phyloP scores from a whole-genome alignment of 164 flowering plant species.

The Liriodendron chinense region DNA sequence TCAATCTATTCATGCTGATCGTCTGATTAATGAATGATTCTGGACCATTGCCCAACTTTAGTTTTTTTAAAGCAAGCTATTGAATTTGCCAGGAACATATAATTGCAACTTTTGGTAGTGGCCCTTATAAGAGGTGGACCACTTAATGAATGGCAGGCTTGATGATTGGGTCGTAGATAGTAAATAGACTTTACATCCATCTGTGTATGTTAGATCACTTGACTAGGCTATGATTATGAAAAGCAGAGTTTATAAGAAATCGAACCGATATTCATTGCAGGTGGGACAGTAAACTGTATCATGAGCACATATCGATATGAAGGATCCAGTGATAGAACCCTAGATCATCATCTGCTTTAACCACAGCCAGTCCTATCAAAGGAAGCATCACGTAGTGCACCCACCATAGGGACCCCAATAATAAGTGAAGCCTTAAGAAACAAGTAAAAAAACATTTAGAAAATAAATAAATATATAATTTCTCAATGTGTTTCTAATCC shows the following conservation, averaged over 20 bases:
- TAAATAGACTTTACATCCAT: not conserved
- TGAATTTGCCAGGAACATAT: no score
- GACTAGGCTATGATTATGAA: no score
- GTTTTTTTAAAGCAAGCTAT: no score
- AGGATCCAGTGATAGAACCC: constrained; percentile 75
- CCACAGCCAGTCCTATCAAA: constrained; percentile 51
- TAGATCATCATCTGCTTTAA: constrained; percentile 43
- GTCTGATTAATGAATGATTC: not conserved
- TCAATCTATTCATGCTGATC: not conserved
- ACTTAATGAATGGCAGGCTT: no score
- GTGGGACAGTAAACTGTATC: constrained; percentile 77
- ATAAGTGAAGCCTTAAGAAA: constrained; percentile 24
- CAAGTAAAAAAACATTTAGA: not conserved
- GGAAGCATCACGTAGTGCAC: constrained; percentile 63
- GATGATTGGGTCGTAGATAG: not conserved
- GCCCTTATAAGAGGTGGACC: not conserved
- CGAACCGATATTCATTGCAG: constrained; percentile 86
- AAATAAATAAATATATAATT: not conserved
- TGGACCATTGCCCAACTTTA: not conserved
- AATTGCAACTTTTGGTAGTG: no score
- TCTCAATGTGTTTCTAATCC: not conserved
- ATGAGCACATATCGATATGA: constrained; percentile 64
- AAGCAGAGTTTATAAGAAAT: not conserved
- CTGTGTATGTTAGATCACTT: not conserved
- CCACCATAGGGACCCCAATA: constrained; percentile 45